Evolutionary conservation across 2,329 filamentous ascomycete species (phyloP).

Genomic region (Lachnellula arida): DNA sequence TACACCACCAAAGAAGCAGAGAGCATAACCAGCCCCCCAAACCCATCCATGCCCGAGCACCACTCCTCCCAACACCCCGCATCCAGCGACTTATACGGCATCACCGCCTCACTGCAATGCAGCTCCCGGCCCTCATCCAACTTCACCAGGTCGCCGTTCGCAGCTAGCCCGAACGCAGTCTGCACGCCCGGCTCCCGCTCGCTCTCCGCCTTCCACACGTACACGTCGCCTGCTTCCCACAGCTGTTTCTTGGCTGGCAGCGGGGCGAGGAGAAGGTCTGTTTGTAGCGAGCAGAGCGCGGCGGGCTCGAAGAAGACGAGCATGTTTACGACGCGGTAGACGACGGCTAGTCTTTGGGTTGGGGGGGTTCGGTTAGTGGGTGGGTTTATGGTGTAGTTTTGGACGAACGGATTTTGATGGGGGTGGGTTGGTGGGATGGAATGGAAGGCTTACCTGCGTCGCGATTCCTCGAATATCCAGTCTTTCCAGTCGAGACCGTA

Average conservation of each 20-base stretch:
- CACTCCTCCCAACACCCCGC: conserved; percentile 38
- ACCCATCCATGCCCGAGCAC: conserved; percentile 42
- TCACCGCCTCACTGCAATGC: conserved; percentile 23
- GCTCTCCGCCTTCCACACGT: conserved; percentile 33
- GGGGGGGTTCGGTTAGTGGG: conserved; percentile 8
- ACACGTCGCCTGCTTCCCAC: conserved; percentile 39
- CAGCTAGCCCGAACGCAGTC: conserved; percentile 30
- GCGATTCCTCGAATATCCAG: conserved; percentile 40
- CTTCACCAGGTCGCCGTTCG: conserved; percentile 33
- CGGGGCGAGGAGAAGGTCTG: conserved; percentile 38
- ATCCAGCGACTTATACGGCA: conserved; percentile 17
- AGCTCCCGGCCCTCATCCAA: conserved; percentile 23
- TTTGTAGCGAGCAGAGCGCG: conserved; percentile 32
- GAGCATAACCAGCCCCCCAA: conserved; percentile 43
- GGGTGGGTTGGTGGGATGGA: not conserved
- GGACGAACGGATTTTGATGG: not conserved
- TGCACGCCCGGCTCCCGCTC: conserved; percentile 22
- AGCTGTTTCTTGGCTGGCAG: conserved; percentile 39
- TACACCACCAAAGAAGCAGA: conserved; percentile 34
- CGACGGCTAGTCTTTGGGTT: conserved; percentile 33
- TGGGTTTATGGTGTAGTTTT: not conserved
- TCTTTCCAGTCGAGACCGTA: conserved; percentile 34
- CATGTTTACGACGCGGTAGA: conserved; percentile 39
- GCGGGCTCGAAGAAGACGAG: conserved; percentile 40
- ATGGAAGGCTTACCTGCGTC: conserved; percentile 29